Evolutionary conservation across 352 stramenopile genomes (phyloP), one percentile per base, ranked within the genome.

Genomic region (Globisporangium middletonii): DNA sequence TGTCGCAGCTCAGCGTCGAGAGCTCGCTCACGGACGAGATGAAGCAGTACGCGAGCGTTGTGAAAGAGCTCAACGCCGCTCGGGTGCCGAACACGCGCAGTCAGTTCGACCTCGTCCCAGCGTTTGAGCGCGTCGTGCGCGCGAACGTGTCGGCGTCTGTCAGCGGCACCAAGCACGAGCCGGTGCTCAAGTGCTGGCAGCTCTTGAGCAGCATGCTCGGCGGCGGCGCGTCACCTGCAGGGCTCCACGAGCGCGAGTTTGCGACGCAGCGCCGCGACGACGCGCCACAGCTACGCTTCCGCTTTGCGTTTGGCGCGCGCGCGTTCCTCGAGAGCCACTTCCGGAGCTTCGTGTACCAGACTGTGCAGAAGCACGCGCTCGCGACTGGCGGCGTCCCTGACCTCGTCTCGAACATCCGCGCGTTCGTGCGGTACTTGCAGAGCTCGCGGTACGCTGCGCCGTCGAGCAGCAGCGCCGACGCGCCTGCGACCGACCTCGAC

Each of bases 241-340:
- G 72, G 16, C 53, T 89, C 12, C 63, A 71, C 11, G 76, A 92
- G 55, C 81, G 79, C 42, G 75, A 89, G 49, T 89, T 88, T 58
- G 50, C 70, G 1, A 57, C 65, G 23, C 53, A 63, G 8, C 72
- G 79, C 33, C 68, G 79, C 18, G 37, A 63, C 2, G 72, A 86
- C 53, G 64, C 68, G 2, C 60, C 54, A 16, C 42, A 79, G 5
- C 59, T 94, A 27, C 67, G 75, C 51, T 68, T 85, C 46, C 75
- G 77, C 7, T 77, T 90, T 55, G 80, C 77, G 0, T 78, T 84
- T 41, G 84, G 84, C 2, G 84, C 84, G 6, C 77, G 79, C 16
- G 68, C 86, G 27, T 92, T 91, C 55, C 55, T 94, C 15, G 84
- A 94, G 60, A 84, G 72, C 43, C 84, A 91, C 53, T 94, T 90